These are phyloP conservation scores for Argentina anserina DNA, from an alignment of 306 rosid species.

Conservation along the genomic window DNA sequence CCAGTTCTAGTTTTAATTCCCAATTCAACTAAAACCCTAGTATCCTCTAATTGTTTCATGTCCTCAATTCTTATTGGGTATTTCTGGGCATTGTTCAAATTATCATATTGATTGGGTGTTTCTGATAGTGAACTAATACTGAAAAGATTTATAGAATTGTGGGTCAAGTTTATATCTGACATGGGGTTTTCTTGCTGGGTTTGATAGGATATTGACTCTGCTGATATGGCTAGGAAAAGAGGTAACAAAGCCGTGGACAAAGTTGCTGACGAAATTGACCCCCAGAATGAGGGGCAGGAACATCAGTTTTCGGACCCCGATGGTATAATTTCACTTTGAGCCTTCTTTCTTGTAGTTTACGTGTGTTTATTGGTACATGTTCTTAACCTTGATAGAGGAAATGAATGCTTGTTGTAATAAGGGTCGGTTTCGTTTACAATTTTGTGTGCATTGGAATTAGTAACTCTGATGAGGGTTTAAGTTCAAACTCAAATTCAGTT, in stretches of 20 bases:
- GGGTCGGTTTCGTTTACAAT: background rate
- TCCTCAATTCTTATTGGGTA: too few species aligned
- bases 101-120: too few species aligned
- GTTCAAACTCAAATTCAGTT: background rate
- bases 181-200: background rate
- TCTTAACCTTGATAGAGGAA: too few species aligned
- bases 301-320: conserved; percentile 47
- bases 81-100: too few species aligned
- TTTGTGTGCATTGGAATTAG: background rate
- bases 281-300: conserved; percentile 24
- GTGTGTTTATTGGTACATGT: background rate
- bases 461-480: background rate
- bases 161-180: background rate
- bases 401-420: background rate
- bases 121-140: too few species aligned
- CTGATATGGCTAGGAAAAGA: conserved; percentile 51
- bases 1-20: too few species aligned
- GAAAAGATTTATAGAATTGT: too few species aligned
- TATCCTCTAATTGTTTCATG: too few species aligned
- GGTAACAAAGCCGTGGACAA: conserved; percentile 28
- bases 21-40: too few species aligned
- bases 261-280: conserved; percentile 20
- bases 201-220: too few species aligned
- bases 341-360: background rate
- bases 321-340: conserved; percentile 28